Base-by-base conservation (phyloP, 306 rosid species). In the Rosa multiflora region DNA sequence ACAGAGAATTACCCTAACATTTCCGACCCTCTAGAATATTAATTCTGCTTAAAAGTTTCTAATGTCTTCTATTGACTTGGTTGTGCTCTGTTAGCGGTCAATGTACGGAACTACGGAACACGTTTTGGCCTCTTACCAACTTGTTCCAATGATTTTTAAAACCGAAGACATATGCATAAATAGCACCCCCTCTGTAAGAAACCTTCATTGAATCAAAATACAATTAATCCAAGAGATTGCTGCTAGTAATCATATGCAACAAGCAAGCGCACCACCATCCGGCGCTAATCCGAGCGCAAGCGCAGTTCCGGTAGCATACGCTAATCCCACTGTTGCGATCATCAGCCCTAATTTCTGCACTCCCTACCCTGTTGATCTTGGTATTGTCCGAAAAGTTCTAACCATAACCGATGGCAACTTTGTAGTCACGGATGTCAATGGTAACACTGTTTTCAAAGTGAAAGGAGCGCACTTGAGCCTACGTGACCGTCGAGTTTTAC, bases 381-480 rank as follows among this genome's bases (percentile, higher is more conserved):
- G 83, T 0, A 49, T 91, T 2, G 88, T 86, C 14, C 76, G 74
- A 64, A 86, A 91, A 67, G 87, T 83, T 5, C 18, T 78, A 59
- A 59, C 82, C 21, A 5, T 87, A 8, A 29, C 79, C 1, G 85
- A 77, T 14, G 89, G 81, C 4, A 83, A 76, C 81, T 89, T 88
- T 48, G 69, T 47, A 3, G 88, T 89, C 68, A 82, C 86, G 0
- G 96, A 89, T 51, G 20, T 82, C 0, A 86, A 88, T 58, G 88
- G 85, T 39, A 88, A 80, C 80, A 44, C 82, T n/a, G 59, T 88
- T 49, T 86, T 89, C 76, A 85, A 86, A 74, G 77, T 91, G 0
- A 85, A 81, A 14, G 90, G 81, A 3, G 47, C 47, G 23, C 40
- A 79, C 9, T 29, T 79, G 2, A 68, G 87, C 84, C 39, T 84